Percentiles rank a stretch among this genome's conserved stretches.
phyloP scores from a whole-genome alignment of 768 basidiomycete species.

The Harrya chromipes region DNA sequence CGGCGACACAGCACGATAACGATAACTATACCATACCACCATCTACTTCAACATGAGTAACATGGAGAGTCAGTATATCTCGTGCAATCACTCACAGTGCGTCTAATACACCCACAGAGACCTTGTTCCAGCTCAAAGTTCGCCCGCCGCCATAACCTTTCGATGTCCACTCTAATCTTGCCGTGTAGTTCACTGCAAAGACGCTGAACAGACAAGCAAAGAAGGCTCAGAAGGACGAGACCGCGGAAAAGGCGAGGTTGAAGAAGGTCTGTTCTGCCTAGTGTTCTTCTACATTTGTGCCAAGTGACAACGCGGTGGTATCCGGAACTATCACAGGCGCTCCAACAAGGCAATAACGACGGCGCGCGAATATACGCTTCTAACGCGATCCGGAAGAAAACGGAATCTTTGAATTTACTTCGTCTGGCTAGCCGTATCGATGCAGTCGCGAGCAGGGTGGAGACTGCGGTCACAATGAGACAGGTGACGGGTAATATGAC shows the following conservation, averaged over 20 bases:
- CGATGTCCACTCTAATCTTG: constrained; percentile 12
- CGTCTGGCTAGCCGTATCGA: constrained; percentile 90
- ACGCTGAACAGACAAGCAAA: constrained; percentile 90
- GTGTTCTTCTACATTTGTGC: background rate
- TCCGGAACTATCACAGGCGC: constrained; percentile 54
- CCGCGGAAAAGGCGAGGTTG: constrained; percentile 77
- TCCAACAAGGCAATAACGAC: constrained; percentile 95
- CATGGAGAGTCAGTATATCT: constrained; percentile 74
- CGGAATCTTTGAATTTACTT: constrained; percentile 87
- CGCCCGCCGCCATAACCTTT: constrained; percentile 13
- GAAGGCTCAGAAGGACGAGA: constrained; percentile 97
- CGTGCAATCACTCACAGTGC: background rate
- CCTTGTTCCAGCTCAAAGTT: constrained; percentile 98
- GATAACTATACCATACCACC: background rate
- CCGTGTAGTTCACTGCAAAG: constrained; percentile 91
- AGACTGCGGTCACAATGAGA: constrained; percentile 98
- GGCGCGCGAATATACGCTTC: constrained; percentile 97
- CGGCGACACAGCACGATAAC: background rate
- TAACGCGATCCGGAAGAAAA: constrained; percentile 98
- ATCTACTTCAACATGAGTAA: constrained; percentile 57
- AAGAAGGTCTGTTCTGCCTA: constrained; percentile 70
- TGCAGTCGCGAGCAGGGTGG: constrained; percentile 93
- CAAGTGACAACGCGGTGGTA: background rate
- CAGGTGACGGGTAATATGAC: constrained; percentile 97
- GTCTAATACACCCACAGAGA: constrained; percentile 54